A percentile compares a stretch with the other conserved stretches of the same genome.
Conservation (phyloP, 2,329 filamentous ascomycete species). For the Cryphonectria carpinicola region DNA sequence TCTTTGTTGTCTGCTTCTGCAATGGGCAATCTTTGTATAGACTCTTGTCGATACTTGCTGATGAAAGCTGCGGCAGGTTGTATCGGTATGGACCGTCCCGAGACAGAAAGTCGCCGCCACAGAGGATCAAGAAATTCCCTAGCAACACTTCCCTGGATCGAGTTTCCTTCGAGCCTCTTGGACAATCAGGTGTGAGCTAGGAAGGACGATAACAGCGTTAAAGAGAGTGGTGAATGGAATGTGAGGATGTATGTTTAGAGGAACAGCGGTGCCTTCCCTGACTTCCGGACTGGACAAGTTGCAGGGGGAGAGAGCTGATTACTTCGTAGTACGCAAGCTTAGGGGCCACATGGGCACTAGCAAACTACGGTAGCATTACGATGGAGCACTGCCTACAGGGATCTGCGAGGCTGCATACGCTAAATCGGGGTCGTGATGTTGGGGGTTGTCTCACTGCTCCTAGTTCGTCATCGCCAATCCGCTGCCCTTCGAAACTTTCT, state of each 20-base stretch:
- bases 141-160: not conserved
- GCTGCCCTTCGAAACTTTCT: not conserved
- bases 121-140: not conserved
- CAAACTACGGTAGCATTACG: not conserved
- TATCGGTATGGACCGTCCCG: not conserved
- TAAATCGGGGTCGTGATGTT: conserved; percentile 20
- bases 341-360: conserved; percentile 18
- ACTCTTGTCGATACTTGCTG: not conserved
- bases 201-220: not conserved
- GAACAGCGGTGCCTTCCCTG: conserved; percentile 13
- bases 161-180: not conserved
- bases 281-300: conserved; percentile 26
- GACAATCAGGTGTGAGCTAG: not conserved
- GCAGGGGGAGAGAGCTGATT: conserved; percentile 20
- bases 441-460: conserved; percentile 10
- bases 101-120: not conserved
- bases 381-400: conserved; percentile 11
- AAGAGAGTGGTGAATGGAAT: conserved; percentile 11
- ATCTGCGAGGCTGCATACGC: conserved; percentile 23
- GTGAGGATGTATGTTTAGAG: conserved; percentile 4
- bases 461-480: conserved; percentile 18
- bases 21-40: not conserved
- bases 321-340: conserved; percentile 25
- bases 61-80: not conserved
- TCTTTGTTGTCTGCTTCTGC: conserved; percentile 10